Evolutionary conservation across 1,284 basidiomycete genomes (phyloP), one percentile per base, ranked within the genome.

Genomic region (Golubevia pallescens): DNA sequence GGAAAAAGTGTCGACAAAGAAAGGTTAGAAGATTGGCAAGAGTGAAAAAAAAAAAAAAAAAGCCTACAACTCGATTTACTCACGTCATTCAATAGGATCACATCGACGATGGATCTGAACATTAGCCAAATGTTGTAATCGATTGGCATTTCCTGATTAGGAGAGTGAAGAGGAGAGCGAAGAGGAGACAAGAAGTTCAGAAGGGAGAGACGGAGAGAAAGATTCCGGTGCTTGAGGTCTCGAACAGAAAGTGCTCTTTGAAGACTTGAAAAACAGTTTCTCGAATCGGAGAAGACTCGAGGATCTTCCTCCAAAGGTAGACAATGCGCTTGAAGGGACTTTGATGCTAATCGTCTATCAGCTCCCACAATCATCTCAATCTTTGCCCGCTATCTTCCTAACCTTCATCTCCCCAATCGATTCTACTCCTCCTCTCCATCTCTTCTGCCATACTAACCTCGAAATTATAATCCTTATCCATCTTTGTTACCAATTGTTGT

Each of bases 391-490:
- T n/a, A n/a, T n/a, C n/a, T n/a, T n/a, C n/a, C n/a, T n/a, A n/a
- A n/a, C n/a, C n/a, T n/a, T n/a, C n/a, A n/a, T n/a, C n/a, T n/a
- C n/a, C n/a, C n/a, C n/a, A n/a, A n/a, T n/a, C n/a, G n/a, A n/a
- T n/a, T n/a, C n/a, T n/a, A n/a, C 34, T 38, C 34, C 34, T 38
- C 34, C 10, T 10, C 10, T 38, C 34, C 34, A 38, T 5, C 34
- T 38, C 10, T 10, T 38, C n/a, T 20, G 38, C 32, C 24, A 59
- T 16, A 88, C 91, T 77, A 70, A 93, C 92, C 78, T 96, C 93
- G 84, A 96, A 97, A 10, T 92, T 91, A 86, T 97, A 98, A 76
- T 94, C 93, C 66, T 90, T 90, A 61, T 94, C 95, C 80, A 98
- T 96, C 88, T 97, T 98, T 32, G 92, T 93, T 42, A 89, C 90